These are phyloP conservation scores for Ascodesmis nigricans DNA, from an alignment of 495 filamentous ascomycete species.

Conservation along the genomic window DNA sequence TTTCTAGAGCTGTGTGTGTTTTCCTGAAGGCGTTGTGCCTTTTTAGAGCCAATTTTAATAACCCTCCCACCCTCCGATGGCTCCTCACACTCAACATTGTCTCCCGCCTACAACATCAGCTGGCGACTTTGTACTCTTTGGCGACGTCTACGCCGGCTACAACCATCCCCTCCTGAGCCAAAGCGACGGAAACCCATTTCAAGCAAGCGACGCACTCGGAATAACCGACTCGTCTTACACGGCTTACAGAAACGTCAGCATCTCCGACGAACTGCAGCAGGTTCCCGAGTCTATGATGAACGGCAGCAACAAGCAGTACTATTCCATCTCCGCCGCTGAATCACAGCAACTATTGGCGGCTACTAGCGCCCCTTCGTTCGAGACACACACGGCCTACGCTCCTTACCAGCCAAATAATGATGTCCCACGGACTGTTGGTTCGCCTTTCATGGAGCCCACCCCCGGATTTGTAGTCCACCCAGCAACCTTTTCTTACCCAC, in stretches of 20 bases:
- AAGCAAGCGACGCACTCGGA: slow-evolving; percentile 11
- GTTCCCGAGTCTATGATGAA: slow-evolving; percentile 7
- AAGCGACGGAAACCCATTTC: slow-evolving; percentile 10
- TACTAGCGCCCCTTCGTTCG: slow-evolving; percentile 11
- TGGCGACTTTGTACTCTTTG: slow-evolving; percentile 18
- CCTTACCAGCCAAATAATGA: slow-evolving; percentile 8
- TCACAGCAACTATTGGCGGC: slow-evolving; percentile 2
- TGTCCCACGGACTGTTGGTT: slow-evolving; percentile 4
- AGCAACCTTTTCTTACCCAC: slow-evolving; percentile 12
- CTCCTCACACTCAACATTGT: too few species aligned
- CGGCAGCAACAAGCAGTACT: slow-evolving; percentile 13
- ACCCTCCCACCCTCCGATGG: too few species aligned
- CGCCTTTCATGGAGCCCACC: slow-evolving; percentile 10
- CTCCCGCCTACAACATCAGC: too few species aligned
- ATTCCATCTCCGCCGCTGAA: slow-evolving; percentile 7
- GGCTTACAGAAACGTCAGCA: slow-evolving; percentile 9
- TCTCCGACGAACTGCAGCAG: too few species aligned
- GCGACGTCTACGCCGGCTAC: slow-evolving; percentile 8
- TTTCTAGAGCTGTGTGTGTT: too few species aligned
- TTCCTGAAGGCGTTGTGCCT: too few species aligned
- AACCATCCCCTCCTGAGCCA: slow-evolving; percentile 15
- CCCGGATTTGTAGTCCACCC: slow-evolving; percentile 18
- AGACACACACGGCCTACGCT: slow-evolving; percentile 6
- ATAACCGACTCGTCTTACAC: slow-evolving; percentile 8
- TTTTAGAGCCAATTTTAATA: too few species aligned